phyloP scores from a whole-genome alignment of 2,329 filamentous ascomycete genomes.

The Diaporthe citri region DNA sequence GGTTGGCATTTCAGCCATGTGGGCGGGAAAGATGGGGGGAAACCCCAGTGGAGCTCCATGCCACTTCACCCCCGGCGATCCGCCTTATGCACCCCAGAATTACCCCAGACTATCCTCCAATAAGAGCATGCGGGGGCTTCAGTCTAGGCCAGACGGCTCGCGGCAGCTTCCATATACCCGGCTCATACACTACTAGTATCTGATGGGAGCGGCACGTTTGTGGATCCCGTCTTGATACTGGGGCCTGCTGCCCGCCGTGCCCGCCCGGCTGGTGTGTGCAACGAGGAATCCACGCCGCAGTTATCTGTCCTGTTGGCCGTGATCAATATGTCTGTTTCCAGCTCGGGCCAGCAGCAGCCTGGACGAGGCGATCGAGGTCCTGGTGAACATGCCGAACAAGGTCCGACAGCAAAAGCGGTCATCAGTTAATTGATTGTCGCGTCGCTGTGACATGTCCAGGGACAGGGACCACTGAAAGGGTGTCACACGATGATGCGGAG shows the following conservation, averaged over 20 bases:
- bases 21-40: slow-evolving; percentile 1
- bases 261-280: neutral
- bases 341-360: slow-evolving; percentile 3
- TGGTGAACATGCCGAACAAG: slow-evolving; percentile 19
- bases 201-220: neutral
- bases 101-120: slow-evolving; percentile 38
- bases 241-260: neutral
- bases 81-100: slow-evolving; percentile 32
- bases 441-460: slow-evolving; percentile 17
- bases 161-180: slow-evolving; percentile 26
- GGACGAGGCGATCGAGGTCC: neutral
- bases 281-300: neutral
- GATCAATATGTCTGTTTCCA: neutral
- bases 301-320: slow-evolving; percentile 1
- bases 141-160: slow-evolving; percentile 15
- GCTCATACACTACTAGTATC: neutral
- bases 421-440: slow-evolving; percentile 17
- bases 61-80: slow-evolving; percentile 15
- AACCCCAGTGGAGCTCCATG: neutral
- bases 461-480: slow-evolving; percentile 16
- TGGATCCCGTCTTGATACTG: neutral
- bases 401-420: slow-evolving; percentile 1
- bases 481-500: slow-evolving; percentile 32
- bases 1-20: slow-evolving; percentile 14
- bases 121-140: slow-evolving; percentile 26